Evolutionary conservation across 805 yeast species (phyloP).

Genomic region (Kurtzmaniella cleridarum): DNA sequence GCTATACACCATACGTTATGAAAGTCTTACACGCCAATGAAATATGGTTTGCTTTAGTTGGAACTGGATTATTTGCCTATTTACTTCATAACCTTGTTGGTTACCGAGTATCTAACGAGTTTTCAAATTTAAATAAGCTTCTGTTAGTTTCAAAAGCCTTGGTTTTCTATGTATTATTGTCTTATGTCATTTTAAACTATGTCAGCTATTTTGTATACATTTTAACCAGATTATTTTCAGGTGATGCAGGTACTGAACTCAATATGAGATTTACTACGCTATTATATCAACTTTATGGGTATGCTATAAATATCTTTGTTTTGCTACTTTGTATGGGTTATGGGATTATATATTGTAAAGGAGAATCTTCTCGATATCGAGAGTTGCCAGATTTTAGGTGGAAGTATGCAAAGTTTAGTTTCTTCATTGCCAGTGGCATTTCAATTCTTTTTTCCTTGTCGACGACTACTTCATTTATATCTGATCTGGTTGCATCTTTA

Average conservation of each 20-base stretch:
- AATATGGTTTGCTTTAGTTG: constrained; percentile 11
- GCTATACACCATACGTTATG: constrained; percentile 16
- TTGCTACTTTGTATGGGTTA: constrained; percentile 30
- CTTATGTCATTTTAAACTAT: constrained; percentile 9
- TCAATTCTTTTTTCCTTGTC: neutral
- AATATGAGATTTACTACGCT: constrained; percentile 1
- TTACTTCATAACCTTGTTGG: constrained; percentile 21
- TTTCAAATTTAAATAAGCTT: constrained; percentile 19
- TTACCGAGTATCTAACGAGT: constrained; percentile 21
- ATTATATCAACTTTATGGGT: constrained; percentile 4
- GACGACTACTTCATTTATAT: neutral
- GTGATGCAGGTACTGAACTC: constrained; percentile 1
- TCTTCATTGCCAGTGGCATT: neutral
- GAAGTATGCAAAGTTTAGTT: constrained; percentile 6
- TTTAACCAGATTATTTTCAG: neutral
- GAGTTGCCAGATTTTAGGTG: constrained; percentile 13
- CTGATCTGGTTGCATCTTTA: neutral
- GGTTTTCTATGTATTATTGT: constrained; percentile 20
- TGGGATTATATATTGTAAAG: constrained; percentile 25
- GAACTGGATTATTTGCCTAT: constrained; percentile 12
- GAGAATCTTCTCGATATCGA: constrained; percentile 17
- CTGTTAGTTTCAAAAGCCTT: constrained; percentile 24
- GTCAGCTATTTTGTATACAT: neutral
- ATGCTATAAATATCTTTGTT: constrained; percentile 9
- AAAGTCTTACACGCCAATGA: constrained; percentile 14